Evolutionary conservation across 2,329 filamentous ascomycete species (phyloP).

Genomic region (Beauveria varroae): DNA sequence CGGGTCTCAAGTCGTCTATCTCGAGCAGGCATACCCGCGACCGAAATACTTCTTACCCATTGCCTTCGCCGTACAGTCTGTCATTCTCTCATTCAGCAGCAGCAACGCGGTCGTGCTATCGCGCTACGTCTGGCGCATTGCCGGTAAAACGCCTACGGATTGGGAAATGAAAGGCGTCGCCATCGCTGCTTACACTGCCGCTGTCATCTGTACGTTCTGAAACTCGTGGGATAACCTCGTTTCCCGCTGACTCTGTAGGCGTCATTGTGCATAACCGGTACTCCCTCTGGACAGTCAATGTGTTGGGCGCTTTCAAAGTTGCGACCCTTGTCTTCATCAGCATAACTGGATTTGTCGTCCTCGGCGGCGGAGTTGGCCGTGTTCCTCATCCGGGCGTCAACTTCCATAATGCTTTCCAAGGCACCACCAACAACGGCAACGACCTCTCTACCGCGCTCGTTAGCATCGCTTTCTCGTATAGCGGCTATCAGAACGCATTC

Average conservation of each 20-base stretch:
- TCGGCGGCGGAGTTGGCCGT: slow-evolving; percentile 30
- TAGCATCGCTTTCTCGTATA: slow-evolving; percentile 52
- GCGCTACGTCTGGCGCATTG: slow-evolving; percentile 54
- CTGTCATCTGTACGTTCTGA: slow-evolving; percentile 40
- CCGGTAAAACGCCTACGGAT: slow-evolving; percentile 38
- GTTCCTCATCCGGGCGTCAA: slow-evolving; percentile 27
- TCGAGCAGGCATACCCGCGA: slow-evolving; percentile 59
- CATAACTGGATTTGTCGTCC: slow-evolving; percentile 54
- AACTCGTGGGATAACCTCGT: not conserved
- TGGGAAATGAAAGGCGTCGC: slow-evolving; percentile 64
- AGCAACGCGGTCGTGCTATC: slow-evolving; percentile 59
- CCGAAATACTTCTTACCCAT: slow-evolving; percentile 58
- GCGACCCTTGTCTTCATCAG: slow-evolving; percentile 54
- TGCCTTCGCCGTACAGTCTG: slow-evolving; percentile 55
- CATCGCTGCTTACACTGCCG: slow-evolving; percentile 53
- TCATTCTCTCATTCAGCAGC: slow-evolving; percentile 58
- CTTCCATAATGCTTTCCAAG: slow-evolving; percentile 29
- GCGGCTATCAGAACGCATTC: slow-evolving; percentile 52
- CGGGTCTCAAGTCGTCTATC: slow-evolving; percentile 58
- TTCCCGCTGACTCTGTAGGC: slow-evolving; percentile 17
- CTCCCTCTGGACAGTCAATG: slow-evolving; percentile 48
- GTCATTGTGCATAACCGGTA: slow-evolving; percentile 48
- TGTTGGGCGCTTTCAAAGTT: slow-evolving; percentile 52
- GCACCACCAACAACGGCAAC: slow-evolving; percentile 28
- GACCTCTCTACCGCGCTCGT: slow-evolving; percentile 41